These are phyloP conservation scores for Balansia obtecta DNA, from an alignment of 2,329 filamentous ascomycete genomes.

Conservation along the genomic window DNA sequence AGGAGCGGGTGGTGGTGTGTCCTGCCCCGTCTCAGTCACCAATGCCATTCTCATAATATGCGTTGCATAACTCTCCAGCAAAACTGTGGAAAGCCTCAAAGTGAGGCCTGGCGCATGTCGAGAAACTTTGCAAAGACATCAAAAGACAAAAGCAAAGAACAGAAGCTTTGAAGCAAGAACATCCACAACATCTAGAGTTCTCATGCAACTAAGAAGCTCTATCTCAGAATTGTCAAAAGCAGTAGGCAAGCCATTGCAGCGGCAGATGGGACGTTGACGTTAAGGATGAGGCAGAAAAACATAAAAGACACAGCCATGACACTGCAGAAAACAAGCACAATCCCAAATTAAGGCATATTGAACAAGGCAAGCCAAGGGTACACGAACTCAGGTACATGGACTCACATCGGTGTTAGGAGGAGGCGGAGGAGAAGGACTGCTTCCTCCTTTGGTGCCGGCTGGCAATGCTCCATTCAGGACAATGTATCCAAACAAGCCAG, in stretches of 20 bases:
- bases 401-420: constrained; percentile 18
- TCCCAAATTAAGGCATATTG: neutral
- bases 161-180: neutral
- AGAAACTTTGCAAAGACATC: neutral
- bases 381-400: constrained; percentile 3
- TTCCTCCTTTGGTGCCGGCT: constrained; percentile 38
- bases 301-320: neutral
- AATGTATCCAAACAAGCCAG: constrained; percentile 54
- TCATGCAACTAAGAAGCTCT: too few relatives aligned
- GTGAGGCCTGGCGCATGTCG: constrained; percentile 8
- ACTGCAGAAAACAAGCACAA: neutral
- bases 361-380: constrained; percentile 2
- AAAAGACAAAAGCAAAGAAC: constrained; percentile 3
- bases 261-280: neutral
- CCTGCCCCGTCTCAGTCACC: constrained; percentile 25
- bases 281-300: neutral
- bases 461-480: constrained; percentile 33
- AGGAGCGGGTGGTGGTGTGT: constrained; percentile 14
- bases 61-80: constrained; percentile 1
- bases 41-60: constrained; percentile 17
- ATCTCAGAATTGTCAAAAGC: neutral
- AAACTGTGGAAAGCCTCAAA: constrained; percentile 9
- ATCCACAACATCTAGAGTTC: neutral
- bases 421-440: constrained; percentile 13
- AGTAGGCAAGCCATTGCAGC: neutral